A percentile compares a stretch with the other conserved stretches of the same genome.
phyloP scores from a whole-genome alignment of 768 basidiomycete genomes.

The Kwoniella pini region DNA sequence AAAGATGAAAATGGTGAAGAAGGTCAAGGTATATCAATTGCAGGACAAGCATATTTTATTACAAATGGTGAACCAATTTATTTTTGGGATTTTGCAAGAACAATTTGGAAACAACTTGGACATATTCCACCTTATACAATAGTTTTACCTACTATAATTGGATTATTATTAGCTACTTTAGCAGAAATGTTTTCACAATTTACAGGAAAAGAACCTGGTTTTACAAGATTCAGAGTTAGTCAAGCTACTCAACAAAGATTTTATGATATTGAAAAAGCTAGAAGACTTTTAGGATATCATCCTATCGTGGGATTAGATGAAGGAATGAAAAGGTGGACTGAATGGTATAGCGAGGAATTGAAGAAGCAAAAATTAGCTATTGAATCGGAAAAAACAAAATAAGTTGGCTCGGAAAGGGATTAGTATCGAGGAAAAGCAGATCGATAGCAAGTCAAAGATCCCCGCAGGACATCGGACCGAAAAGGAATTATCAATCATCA shows the following conservation, averaged over 20 bases:
- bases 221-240: conserved; percentile 80
- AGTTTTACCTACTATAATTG: conserved; percentile 66
- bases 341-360: conserved; percentile 44
- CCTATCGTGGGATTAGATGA: conserved; percentile 86
- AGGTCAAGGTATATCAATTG: conserved; percentile 64
- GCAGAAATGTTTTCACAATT: conserved; percentile 75
- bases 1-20: conserved; percentile 49
- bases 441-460: too few relatives aligned
- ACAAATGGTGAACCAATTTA: conserved; percentile 94
- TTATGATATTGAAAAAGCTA: conserved; percentile 83
- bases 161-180: conserved; percentile 68
- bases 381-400: conserved; percentile 44
- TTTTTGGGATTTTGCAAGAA: conserved; percentile 90
- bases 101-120: conserved; percentile 66
- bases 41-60: conserved; percentile 93
- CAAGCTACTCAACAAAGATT: conserved; percentile 77
- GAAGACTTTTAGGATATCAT: conserved; percentile 88
- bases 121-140: conserved; percentile 62
- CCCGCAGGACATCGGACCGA: too few relatives aligned
- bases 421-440: too few relatives aligned
- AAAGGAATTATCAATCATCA: too few relatives aligned
- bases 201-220: conserved; percentile 74
- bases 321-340: conserved; percentile 65
- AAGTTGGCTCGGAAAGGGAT: too few relatives aligned
- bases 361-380: conserved; percentile 28